Conservation (phyloP, 306 rosid species). For the Cicer yamashitae region DNA sequence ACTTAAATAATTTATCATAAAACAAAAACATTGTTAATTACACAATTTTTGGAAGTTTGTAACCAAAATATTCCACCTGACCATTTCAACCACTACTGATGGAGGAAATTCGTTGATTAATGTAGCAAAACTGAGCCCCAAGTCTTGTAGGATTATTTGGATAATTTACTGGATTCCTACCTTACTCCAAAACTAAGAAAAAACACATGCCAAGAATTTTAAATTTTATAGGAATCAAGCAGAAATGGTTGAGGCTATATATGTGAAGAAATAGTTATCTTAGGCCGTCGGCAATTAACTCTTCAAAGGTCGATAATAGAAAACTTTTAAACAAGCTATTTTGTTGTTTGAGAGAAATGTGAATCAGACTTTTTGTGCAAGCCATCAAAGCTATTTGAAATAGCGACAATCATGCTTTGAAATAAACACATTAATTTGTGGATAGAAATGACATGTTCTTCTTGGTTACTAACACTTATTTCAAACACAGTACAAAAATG, state of each 20-base stretch:
- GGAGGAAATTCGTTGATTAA: conserved; percentile 1
- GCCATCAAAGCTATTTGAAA: conserved; percentile 18
- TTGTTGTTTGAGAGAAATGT: conserved; percentile 24
- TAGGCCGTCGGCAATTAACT: conserved; percentile 24
- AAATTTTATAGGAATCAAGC: conserved; percentile 20
- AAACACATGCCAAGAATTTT: neutral
- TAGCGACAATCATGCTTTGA: neutral
- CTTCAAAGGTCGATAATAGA: conserved; percentile 12
- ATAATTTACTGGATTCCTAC: conserved; percentile 2
- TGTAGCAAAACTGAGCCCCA: neutral
- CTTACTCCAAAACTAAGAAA: neutral
- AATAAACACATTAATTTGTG: conserved; percentile 4
- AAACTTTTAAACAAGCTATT: neutral
- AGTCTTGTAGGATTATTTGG: neutral
- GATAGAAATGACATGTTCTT: conserved; percentile 43
- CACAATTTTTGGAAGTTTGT: neutral
- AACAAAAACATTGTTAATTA: neutral
- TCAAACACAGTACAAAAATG: conserved; percentile 54
- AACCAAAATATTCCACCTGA: neutral
- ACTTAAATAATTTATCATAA: neutral
- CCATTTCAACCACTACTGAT: neutral
- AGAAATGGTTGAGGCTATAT: neutral
- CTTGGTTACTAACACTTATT: conserved; percentile 49
- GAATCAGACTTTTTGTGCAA: conserved; percentile 15
- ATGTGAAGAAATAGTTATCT: neutral